Conservation (phyloP, 805 yeast species). For the Wickerhamiella dianesei region DNA sequence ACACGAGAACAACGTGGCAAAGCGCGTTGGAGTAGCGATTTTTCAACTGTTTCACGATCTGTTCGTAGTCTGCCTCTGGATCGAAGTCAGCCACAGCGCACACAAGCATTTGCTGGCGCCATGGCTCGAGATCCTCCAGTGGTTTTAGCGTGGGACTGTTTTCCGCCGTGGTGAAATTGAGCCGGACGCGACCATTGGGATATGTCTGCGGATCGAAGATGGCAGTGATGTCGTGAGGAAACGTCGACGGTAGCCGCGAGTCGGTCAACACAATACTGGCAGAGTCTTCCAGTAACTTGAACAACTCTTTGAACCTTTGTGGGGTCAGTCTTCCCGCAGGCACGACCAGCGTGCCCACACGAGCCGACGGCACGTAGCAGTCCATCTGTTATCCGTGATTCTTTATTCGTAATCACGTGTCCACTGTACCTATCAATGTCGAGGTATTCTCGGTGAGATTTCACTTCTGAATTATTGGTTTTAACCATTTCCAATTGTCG, state of each 20-base stretch:
- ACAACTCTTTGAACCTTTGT: slow-evolving; percentile 32
- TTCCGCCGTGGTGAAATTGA: slow-evolving; percentile 36
- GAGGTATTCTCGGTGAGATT: no score
- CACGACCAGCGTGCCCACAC: slow-evolving; percentile 51
- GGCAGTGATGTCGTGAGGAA: slow-evolving; percentile 8
- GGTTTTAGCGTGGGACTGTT: slow-evolving; percentile 48
- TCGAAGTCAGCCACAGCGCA: slow-evolving; percentile 32
- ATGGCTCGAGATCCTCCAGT: slow-evolving; percentile 82
- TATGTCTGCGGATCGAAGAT: slow-evolving; percentile 73
- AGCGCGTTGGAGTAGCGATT: slow-evolving; percentile 39
- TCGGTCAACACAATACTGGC: slow-evolving; percentile 63
- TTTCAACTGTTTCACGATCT: slow-evolving; percentile 30
- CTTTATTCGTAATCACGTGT: background rate
- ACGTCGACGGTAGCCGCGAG: slow-evolving; percentile 41
- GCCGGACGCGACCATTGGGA: slow-evolving; percentile 63
- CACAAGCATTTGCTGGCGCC: slow-evolving; percentile 49
- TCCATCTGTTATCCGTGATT: slow-evolving; percentile 11
- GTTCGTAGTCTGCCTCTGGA: slow-evolving; percentile 18
- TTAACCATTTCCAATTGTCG: no score
- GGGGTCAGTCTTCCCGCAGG: slow-evolving; percentile 44
- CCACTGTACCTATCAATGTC: no score
- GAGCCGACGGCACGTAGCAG: slow-evolving; percentile 47
- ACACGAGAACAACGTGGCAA: slow-evolving; percentile 41
- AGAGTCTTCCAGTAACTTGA: slow-evolving; percentile 33
- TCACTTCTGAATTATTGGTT: no score